Evolutionary conservation across 2,329 filamentous ascomycete species (phyloP).

Genomic region (Fusarium subtropicale): DNA sequence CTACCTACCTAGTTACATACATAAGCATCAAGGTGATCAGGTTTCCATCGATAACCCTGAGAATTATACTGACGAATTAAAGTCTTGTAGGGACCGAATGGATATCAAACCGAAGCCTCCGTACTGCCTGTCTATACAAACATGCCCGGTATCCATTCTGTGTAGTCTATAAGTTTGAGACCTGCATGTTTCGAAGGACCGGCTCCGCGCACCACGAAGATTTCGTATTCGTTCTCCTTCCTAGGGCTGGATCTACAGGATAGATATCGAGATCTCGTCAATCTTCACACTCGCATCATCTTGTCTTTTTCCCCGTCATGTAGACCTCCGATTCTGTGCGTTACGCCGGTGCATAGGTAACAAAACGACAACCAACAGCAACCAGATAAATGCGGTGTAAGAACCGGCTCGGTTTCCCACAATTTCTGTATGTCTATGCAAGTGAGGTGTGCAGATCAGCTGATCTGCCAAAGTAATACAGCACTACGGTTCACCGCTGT

Average conservation of each 20-base stretch:
- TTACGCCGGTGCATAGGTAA: neutral
- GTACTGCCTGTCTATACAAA: neutral
- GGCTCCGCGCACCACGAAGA: neutral
- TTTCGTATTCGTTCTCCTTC: neutral
- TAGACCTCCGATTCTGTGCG: neutral
- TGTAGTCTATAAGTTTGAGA: neutral
- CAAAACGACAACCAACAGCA: neutral
- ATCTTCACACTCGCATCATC: conserved; percentile 8
- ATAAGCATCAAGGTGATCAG: neutral
- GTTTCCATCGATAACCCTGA: too few species aligned
- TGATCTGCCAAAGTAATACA: neutral
- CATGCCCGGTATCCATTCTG: neutral
- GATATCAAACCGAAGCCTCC: neutral
- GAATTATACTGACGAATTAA: neutral
- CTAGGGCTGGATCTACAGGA: neutral
- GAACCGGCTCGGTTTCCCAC: neutral
- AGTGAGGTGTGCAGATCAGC: neutral
- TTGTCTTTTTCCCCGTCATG: neutral
- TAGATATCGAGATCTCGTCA: neutral
- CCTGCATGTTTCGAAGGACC: neutral
- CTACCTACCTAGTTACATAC: neutral
- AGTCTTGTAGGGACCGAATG: too few species aligned
- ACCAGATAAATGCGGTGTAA: conserved; percentile 2
- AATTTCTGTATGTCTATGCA: neutral
- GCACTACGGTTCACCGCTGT: neutral